A percentile compares a stretch with the other conserved stretches of the same genome.
Evolutionary conservation across 352 stramenopile genomes (phyloP).

Genomic region (Globisporangium nunn): DNA sequence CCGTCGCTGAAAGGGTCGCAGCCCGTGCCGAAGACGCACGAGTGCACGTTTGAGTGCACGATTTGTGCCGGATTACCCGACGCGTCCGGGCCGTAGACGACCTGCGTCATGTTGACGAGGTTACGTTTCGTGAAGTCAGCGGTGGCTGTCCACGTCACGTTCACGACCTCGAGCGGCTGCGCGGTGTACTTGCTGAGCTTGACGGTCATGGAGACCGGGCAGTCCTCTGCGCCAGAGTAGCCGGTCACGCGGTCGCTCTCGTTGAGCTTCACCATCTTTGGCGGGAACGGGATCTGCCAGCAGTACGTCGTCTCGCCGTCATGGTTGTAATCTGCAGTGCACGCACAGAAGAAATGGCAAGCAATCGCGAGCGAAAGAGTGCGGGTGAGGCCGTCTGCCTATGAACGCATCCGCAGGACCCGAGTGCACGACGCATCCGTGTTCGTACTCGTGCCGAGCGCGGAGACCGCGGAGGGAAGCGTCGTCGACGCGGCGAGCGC

Average conservation of each 20-base stretch:
- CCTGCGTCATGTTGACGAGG: conserved; percentile 39
- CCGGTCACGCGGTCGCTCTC: conserved; percentile 31
- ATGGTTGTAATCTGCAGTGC: conserved; percentile 28
- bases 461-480: not conserved
- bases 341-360: not conserved
- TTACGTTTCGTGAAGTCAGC: conserved; percentile 34
- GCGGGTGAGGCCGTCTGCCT: not conserved
- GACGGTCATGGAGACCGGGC: conserved; percentile 38
- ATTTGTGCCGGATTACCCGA: conserved; percentile 40
- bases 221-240: conserved; percentile 25
- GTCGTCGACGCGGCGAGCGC: conserved; percentile 9
- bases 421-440: not conserved
- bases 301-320: conserved; percentile 41
- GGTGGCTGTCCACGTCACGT: conserved; percentile 39
- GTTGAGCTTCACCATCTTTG: conserved; percentile 32
- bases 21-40: conserved; percentile 35
- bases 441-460: conserved; percentile 43
- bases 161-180: conserved; percentile 30
- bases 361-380: not conserved
- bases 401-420: no score
- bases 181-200: conserved; percentile 18
- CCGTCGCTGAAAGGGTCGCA: conserved; percentile 54
- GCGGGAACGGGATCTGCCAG: conserved; percentile 39
- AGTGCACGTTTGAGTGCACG: conserved; percentile 62
- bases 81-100: conserved; percentile 29